Evolutionary conservation across 2,329 filamentous ascomycete genomes (phyloP).

Genomic region (Fusarium newnesense): DNA sequence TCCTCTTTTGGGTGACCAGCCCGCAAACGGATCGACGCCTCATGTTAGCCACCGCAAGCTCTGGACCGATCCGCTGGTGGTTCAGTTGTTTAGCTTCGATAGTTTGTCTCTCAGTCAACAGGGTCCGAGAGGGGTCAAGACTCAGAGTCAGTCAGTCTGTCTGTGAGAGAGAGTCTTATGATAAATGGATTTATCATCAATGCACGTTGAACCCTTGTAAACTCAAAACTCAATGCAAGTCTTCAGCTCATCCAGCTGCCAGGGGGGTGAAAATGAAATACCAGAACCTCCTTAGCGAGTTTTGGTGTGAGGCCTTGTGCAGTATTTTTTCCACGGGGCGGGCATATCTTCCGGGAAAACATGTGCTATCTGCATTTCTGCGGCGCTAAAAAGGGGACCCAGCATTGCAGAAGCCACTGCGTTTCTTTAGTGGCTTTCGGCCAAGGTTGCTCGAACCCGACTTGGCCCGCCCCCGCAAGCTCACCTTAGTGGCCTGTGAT

Average conservation of each 20-base stretch:
- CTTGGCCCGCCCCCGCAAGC: constrained; percentile 45
- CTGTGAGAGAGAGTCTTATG: background rate
- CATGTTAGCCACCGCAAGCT: constrained; percentile 26
- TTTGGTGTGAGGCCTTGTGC: background rate
- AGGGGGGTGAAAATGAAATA: background rate
- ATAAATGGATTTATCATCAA: background rate
- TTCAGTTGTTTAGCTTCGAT: constrained; percentile 36
- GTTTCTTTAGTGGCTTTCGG: constrained; percentile 6
- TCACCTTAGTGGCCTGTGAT: constrained; percentile 20
- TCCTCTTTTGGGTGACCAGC: constrained; percentile 15
- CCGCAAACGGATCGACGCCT: constrained; percentile 27
- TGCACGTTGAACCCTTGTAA: background rate
- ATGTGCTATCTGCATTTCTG: constrained; percentile 1
- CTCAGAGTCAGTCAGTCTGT: background rate
- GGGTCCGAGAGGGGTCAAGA: constrained; percentile 22
- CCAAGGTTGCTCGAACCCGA: constrained; percentile 27
- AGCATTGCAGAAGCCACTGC: constrained; percentile 16
- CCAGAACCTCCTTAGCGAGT: background rate
- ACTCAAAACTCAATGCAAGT: background rate
- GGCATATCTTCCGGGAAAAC: background rate
- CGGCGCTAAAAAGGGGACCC: constrained; percentile 17
- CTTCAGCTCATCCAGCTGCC: background rate
- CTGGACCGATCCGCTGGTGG: constrained; percentile 30
- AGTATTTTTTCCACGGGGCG: background rate
- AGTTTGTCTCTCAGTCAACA: constrained; percentile 27